Evolutionary conservation across 495 filamentous ascomycete genomes (phyloP), one percentile per base, ranked within the genome.

Genomic region (Neurospora africana): DNA sequence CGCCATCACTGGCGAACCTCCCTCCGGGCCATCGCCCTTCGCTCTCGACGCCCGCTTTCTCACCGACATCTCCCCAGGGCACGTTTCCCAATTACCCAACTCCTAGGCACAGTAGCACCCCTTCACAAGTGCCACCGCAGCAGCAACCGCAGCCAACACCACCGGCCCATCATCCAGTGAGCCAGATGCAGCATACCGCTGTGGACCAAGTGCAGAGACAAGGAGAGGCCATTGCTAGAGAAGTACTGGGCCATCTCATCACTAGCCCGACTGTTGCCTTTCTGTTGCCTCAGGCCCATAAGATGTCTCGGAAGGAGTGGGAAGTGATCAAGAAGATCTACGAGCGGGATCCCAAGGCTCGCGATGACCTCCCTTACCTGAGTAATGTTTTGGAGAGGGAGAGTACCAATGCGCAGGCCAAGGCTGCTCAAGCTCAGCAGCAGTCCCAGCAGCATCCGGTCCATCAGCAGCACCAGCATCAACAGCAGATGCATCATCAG

Each of bases 241-340:
- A 88, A 61, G 85, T 92, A 0, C 82, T 93, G 1, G 91, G 91
- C 0, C 72, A 75, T 4, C 83, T 90, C 41, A 87, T 88, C 21
- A 80, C 82, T 27, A 85, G 88, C 11, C 89, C 90, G 2, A 89
- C 89, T 0, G 87, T 93, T 6, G 81, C 84, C n/a, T 88, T 92
- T 75, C 80, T 93, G 8, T 82, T 94, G 19, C 86, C 88, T 13
- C 88, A 91, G 69, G 89, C 89, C 2, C 87, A 87, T 7, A 84
- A 84, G 23, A 90, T 90, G 82, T 83, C 87, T 39, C 82, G 85
- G 17, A 79, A 81, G 4, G 91, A 93, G 77, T 88, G 92, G 82
- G 83, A 84, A 36, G 83, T 92, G 13, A 86, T 94, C 71, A 84
- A 84, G 43, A 83, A 85, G 68, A 88, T 91, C 30, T 82, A 90